These are phyloP conservation scores for Lepiota venenata DNA, from an alignment of 768 basidiomycete species.

Conservation along the genomic window DNA sequence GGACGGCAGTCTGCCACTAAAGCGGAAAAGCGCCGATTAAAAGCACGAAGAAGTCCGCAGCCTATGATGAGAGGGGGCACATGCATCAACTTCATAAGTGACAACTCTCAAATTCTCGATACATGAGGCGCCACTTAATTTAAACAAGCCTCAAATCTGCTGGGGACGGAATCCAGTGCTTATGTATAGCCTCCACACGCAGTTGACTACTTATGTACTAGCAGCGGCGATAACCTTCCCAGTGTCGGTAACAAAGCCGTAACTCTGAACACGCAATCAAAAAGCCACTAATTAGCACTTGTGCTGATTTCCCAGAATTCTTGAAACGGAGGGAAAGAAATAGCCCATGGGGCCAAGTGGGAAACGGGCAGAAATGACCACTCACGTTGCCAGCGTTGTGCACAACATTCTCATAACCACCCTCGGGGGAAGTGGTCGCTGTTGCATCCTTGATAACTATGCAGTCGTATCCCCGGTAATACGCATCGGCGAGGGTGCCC, in stretches of 20 bases:
- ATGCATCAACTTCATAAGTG: too few relatives aligned
- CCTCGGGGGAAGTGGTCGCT: constrained; percentile 60
- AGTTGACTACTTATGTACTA: constrained; percentile 9
- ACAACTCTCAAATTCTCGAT: neutral
- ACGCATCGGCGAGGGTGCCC: constrained; percentile 62
- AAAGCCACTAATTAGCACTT: too few relatives aligned
- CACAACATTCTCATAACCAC: constrained; percentile 54
- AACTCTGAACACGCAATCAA: constrained; percentile 29
- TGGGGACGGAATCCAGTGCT: neutral
- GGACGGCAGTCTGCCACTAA: neutral
- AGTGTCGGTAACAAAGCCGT: constrained; percentile 48
- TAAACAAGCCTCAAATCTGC: neutral
- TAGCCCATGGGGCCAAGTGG: neutral
- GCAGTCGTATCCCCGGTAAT: constrained; percentile 63
- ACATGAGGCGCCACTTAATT: neutral
- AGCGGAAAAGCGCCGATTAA: too few relatives aligned
- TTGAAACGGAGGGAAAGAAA: neutral
- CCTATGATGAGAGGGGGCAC: too few relatives aligned
- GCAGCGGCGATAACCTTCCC: constrained; percentile 24
- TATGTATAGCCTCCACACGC: neutral
- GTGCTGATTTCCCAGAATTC: too few relatives aligned
- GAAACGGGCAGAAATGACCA: constrained; percentile 6
- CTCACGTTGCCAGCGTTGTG: constrained; percentile 54
- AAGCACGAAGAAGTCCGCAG: too few relatives aligned
- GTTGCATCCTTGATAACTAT: constrained; percentile 54